Percentiles rank a stretch among this genome's conserved stretches.
Evolutionary conservation across 169 alveolate species (phyloP).

Genomic region (Eimeria praecox): DNA sequence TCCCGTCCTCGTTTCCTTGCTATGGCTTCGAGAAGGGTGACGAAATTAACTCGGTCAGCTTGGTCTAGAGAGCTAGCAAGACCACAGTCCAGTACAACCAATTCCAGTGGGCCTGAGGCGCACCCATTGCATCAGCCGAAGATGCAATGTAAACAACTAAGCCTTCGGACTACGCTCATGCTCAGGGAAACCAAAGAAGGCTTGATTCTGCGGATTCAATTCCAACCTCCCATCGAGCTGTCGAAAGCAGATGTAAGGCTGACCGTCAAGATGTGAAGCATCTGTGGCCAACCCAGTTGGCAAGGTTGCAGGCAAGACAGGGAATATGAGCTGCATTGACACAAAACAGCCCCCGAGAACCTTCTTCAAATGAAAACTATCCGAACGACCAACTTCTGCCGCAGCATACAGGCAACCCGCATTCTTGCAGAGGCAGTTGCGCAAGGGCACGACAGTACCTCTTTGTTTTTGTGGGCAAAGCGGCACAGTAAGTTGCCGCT

Average conservation of each 20-base stretch:
- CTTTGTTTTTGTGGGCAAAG: constrained; percentile 41
- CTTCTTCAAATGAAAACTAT: not conserved
- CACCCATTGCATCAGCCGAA: not conserved
- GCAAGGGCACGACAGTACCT: constrained; percentile 28
- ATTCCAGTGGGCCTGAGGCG: constrained; percentile 29
- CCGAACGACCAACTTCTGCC: not conserved
- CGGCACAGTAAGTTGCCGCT: constrained; percentile 80
- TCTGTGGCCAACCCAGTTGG: not conserved
- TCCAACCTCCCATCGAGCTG: not conserved
- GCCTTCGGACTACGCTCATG: not conserved
- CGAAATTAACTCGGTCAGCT: constrained; percentile 74
- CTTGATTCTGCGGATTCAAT: not conserved
- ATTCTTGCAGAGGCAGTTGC: not conserved
- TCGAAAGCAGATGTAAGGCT: not conserved
- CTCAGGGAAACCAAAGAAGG: not conserved
- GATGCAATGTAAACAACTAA: not conserved
- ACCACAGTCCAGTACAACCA: constrained; percentile 82
- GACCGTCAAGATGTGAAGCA: constrained; percentile 11
- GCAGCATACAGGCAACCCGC: not conserved
- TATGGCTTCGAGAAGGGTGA: constrained; percentile 55
- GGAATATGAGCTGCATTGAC: constrained; percentile 66
- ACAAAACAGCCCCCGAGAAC: not conserved
- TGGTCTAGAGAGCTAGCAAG: constrained; percentile 62
- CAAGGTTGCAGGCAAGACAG: constrained; percentile 30
- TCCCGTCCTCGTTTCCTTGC: constrained; percentile 61